Base-by-base conservation (phyloP, 495 filamentous ascomycete species). In the Achaetomiella virescens region DNA sequence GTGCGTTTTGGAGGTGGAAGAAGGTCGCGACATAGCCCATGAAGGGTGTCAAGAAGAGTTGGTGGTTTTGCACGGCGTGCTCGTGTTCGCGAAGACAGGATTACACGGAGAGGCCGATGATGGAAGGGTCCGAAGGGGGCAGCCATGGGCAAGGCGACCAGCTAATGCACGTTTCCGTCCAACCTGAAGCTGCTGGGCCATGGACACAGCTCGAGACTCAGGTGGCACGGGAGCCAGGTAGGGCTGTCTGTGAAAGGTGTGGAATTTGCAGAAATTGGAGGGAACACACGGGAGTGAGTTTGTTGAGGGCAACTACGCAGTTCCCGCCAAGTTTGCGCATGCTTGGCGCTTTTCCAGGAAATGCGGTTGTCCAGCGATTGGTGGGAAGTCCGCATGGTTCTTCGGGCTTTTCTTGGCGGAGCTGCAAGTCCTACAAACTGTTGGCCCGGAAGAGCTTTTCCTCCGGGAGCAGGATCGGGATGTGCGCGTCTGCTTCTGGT, bases 21-120 rank as follows among this genome's bases (percentile, higher is more conserved):
- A 80, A 76, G 6, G 67, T 75, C 7, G 75, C 70, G 41, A 80
- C 66, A 46, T 78, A 78, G 53, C 70, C 71, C 66, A 70, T 66
- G 46, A 76, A 74, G 9, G n/a, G 58, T 68, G 52, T 78, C 70
- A 29, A 71, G 66, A 21, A 64, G 59, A n/a, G 22, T 20, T 10
- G 25, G 10, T 2, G 15, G 36, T 17, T 18, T 5, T 6, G 48
- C 3, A 12, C 33, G 36, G 22, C 11, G 27, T 14, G 48, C 22
- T 51, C 22, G 15, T 31, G 15, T 24, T 31, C 27, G 27, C 27
- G 27, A 9, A 31, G 27, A 31, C 27, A 31, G 27, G 27, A 31
- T 4, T 31, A 31, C 18, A 4, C 37, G 42, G 6, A 57, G 46
- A 45, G 55, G 36, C 48, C 52, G 57, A 52, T 44, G 37, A 54